Evolutionary conservation across 768 basidiomycete genomes (phyloP), one percentile per base, ranked within the genome.

Genomic region (Psilocybe azurescens): DNA sequence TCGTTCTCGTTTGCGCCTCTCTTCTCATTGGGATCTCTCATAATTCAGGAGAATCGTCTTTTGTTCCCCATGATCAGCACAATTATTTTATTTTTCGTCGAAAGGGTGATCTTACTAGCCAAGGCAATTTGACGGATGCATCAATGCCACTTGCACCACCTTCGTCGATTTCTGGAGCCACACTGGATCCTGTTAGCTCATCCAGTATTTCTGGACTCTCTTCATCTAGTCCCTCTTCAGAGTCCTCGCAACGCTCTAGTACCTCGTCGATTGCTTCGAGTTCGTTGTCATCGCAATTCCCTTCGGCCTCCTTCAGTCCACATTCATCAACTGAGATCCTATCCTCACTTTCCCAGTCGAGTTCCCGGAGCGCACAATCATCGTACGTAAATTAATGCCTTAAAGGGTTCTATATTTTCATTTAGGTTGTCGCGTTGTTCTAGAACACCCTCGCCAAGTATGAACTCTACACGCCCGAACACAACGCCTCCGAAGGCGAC

Each of bases 1-100:
- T 61, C 57, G 48, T 63, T 36, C 44, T 72, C 52, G 64, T 69
- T 54, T 57, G 41, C 53, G 24, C 68, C 52, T 60, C 57, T 14
- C 60, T 66, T 32, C 18, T 66, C 18, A 44, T 60, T 51, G 20
- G 64, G n/a, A 13, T 59, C 48, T 53, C 60, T 38, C 46, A 54
- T 38, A 20, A 32, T 51, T 58, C 54, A 38, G 44, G 11, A 36
- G 33, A 56, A 47, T 52, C 57, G 28, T 58, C 51, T 48, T 58
- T 56, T 59, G 54, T 54, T 30, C 28, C 9, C 18, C 61, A 58
- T 4, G 10, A 56, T n/a, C 30, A 55, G 39, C 57, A 61, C 41
- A 32, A 62, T 33, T 5, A n/a, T 20, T 59, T 44, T 30, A 2
- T 54, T 3, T 39, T 63, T 61, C 60, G 60, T 51, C 59, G 56